phyloP scores from a whole-genome alignment of 345 rosid genomes.

The Pistacia integerrima region DNA sequence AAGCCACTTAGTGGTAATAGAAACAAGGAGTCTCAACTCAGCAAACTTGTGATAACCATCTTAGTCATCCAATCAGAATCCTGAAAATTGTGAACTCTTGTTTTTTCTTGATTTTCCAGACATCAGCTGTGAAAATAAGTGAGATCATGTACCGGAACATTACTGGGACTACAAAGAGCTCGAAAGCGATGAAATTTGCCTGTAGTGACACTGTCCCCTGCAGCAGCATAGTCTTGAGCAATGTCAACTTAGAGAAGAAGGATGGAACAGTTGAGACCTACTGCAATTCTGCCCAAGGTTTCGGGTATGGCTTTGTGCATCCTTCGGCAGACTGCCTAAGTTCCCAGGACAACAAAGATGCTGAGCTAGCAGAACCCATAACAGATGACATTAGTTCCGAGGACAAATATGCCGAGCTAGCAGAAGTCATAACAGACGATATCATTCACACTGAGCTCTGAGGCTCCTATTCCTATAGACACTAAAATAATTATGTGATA shows the following conservation, averaged over 20 bases:
- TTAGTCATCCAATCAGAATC: conserved; percentile 11
- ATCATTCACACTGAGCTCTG: conserved; percentile 68
- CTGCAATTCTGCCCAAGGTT: conserved; percentile 91
- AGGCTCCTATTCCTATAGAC: conserved; percentile 16
- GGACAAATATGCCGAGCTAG: conserved; percentile 39
- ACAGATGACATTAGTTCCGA: conserved; percentile 5
- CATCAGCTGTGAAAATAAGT: conserved; percentile 78
- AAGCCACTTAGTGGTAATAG: neutral
- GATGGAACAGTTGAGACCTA: conserved; percentile 83
- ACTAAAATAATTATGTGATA: neutral
- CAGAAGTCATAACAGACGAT: conserved; percentile 27
- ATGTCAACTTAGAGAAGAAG: conserved; percentile 70
- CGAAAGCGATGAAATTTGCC: conserved; percentile 79
- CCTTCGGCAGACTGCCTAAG: conserved; percentile 90
- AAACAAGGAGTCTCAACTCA: neutral
- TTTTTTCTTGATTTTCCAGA: conserved; percentile 39
- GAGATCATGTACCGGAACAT: conserved; percentile 89
- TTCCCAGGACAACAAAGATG: conserved; percentile 65
- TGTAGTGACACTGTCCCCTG: conserved; percentile 95
- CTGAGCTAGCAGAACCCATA: conserved; percentile 19
- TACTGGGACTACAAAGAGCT: conserved; percentile 74
- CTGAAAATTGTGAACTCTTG: neutral
- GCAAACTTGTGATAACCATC: neutral
- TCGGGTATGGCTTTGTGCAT: conserved; percentile 72
- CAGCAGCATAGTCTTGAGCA: conserved; percentile 71